phyloP scores from a whole-genome alignment of 2,329 filamentous ascomycete species.

The Alternaria angustiovoidea region DNA sequence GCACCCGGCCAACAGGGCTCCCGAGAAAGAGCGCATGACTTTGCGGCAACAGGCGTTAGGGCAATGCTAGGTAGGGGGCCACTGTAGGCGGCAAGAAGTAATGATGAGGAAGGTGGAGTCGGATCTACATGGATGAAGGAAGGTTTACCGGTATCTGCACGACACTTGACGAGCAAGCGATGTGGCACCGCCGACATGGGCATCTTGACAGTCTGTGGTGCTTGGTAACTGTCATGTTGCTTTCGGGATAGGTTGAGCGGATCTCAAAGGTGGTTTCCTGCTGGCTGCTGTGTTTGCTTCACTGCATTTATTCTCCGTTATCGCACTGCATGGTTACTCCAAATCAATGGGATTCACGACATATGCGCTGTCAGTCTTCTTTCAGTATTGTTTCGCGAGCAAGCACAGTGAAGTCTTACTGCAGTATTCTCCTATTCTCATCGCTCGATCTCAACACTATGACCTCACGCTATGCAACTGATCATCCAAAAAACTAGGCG shows the following conservation, averaged over 20 bases:
- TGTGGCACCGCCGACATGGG: constrained; percentile 13
- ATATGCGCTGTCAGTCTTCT: constrained; percentile 9
- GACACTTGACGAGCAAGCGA: constrained; percentile 18
- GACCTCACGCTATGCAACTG: neutral
- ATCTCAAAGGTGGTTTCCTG: neutral
- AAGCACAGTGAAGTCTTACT: constrained; percentile 1
- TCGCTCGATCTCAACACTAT: constrained; percentile 1
- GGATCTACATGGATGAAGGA: constrained; percentile 5
- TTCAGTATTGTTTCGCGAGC: neutral
- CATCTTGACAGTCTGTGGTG: neutral
- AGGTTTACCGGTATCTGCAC: constrained; percentile 16
- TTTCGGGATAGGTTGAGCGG: neutral
- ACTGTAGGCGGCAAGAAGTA: constrained; percentile 12
- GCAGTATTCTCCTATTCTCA: neutral
- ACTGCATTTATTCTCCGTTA: neutral
- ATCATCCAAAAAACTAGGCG: neutral
- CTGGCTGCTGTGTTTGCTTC: neutral
- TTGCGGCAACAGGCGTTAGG: constrained; percentile 33
- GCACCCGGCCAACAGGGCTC: constrained; percentile 7
- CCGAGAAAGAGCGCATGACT: constrained; percentile 24
- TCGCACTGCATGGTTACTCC: constrained; percentile 6
- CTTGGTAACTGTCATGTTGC: neutral
- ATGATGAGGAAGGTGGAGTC: constrained; percentile 4
- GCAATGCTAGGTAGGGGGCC: constrained; percentile 44
- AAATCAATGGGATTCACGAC: constrained; percentile 1